A percentile compares a stretch with the other conserved stretches of the same genome.
phyloP scores from a whole-genome alignment of 1,139 yeast species.

The Suhomyces choctaworum region DNA sequence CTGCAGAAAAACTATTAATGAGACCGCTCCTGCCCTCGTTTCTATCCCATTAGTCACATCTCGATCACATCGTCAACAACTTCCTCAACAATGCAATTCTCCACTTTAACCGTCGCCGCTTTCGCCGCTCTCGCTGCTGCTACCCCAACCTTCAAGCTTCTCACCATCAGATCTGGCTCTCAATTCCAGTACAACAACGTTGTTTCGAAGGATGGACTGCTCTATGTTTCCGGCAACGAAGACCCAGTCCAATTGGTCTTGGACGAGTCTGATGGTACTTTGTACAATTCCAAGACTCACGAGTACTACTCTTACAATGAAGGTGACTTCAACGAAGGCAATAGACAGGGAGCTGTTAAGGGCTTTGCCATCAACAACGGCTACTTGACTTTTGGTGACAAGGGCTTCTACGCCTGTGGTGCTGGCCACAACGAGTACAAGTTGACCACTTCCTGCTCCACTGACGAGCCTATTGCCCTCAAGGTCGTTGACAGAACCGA shows the following conservation, averaged over 20 bases:
- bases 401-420: conserved; percentile 9
- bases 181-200: conserved; percentile 5
- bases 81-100: conserved; percentile 12
- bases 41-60: no score
- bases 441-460: conserved; percentile 7
- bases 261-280: conserved; percentile 5
- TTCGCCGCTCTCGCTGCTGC: conserved; percentile 24
- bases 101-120: conserved; percentile 19
- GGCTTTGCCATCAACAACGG: conserved; percentile 7
- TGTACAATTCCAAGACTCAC: conserved; percentile 2
- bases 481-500: conserved; percentile 7
- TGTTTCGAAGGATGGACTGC: conserved; percentile 1
- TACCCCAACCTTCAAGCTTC: conserved; percentile 18
- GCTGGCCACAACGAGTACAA: conserved; percentile 2
- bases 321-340: conserved; percentile 21
- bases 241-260: conserved; percentile 2
- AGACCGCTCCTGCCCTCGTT: no score
- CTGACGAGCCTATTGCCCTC: conserved; percentile 14
- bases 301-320: conserved; percentile 1
- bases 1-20: no score
- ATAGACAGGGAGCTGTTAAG: conserved; percentile 3
- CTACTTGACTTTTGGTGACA: conserved; percentile 6
- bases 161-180: conserved; percentile 9
- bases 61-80: not conserved
- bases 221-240: conserved; percentile 1